Evolutionary conservation across 441 rosid genomes (phyloP), one percentile per base, ranked within the genome.

Genomic region (Gossypium lobatum): DNA sequence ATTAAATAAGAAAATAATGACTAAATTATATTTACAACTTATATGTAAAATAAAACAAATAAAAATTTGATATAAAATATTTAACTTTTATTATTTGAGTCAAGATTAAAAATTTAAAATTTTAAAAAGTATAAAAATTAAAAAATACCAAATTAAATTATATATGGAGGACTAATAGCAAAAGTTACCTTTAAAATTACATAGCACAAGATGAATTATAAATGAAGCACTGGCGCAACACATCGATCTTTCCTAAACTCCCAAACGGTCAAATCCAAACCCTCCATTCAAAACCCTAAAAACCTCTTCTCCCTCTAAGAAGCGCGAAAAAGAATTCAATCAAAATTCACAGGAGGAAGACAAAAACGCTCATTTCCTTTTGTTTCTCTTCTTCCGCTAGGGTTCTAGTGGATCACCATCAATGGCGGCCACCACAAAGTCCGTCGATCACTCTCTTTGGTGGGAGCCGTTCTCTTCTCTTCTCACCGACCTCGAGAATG

Each of bases 401-500:
- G 91, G 93, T 86, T 89, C 82, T 70, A 81, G 77, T 42, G 55
- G 23, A 84, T 71, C 71, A 64, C 53, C 67, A 18, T 59, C 77
- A 79, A 93, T 89, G 97, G 79, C 91, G 77, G 82, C 42, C 26
- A 46, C 60, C 76, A 28, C 86, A 65, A 87, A 74, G 72, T 75
- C 92, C 66, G 86, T 87, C 7, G 96, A 93, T 81, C 61, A 90
- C 54, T 84, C 84, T 10, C 91, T 92, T 18, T 88, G 95, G 98
- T 93, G 96, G 94, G 88, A 91, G 71, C 79, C 97, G 2, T 92
- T 93, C 87, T 23, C 82, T 42, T 77, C 88, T 31, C 80, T 92
- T 54, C 91, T 92, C 73, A 77, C 82, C 66, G 92, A 88, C 17
- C 89, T 93, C 62, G 93, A 96, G 74, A 84, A 83, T 52, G 79